Percentiles rank a stretch among this genome's conserved stretches.
Conservation (phyloP, 2,329 filamentous ascomycete genomes). For the Coniella lustricola region DNA sequence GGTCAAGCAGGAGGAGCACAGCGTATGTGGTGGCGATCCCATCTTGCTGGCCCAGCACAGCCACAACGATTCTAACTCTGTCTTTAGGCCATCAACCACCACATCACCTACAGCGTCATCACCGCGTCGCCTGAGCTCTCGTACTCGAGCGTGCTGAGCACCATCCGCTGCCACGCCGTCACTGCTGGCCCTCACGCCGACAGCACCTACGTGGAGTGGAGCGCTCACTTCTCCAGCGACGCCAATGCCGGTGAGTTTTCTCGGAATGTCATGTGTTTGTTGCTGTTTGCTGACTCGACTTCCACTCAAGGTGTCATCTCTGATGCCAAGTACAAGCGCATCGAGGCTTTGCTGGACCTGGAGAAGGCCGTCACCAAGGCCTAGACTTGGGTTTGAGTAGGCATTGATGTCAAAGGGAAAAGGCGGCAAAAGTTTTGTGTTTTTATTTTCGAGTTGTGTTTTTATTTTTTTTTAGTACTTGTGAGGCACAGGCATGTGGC, state of each 20-base stretch:
- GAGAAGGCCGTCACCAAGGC: slow-evolving; percentile 41
- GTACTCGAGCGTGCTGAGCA: slow-evolving; percentile 61
- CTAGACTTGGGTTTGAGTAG: slow-evolving; percentile 1
- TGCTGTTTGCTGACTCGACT: slow-evolving; percentile 13
- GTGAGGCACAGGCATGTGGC: too few species aligned
- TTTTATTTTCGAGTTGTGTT: too few species aligned
- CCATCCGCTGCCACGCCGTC: slow-evolving; percentile 56
- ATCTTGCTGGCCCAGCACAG: too few species aligned
- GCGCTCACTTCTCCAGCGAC: slow-evolving; percentile 62
- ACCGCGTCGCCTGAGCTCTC: slow-evolving; percentile 55
- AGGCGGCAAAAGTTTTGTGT: too few species aligned
- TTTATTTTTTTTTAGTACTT: too few species aligned
- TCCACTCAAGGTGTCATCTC: slow-evolving; percentile 54
- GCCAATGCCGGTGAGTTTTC: slow-evolving; percentile 58
- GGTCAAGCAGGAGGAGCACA: slow-evolving; percentile 72
- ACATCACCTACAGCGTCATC: slow-evolving; percentile 68
- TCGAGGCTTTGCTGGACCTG: slow-evolving; percentile 61
- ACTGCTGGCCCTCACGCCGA: slow-evolving; percentile 60
- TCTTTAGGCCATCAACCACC: slow-evolving; percentile 66
- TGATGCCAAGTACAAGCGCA: slow-evolving; percentile 71
- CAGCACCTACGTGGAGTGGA: slow-evolving; percentile 63
- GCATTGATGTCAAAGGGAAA: too few species aligned
- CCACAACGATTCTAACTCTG: too few species aligned
- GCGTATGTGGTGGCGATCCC: slow-evolving; percentile 38
- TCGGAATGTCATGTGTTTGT: background rate